These are phyloP conservation scores for Solanum acaule DNA, from an alignment of 257 asterid species.

Conservation along the genomic window DNA sequence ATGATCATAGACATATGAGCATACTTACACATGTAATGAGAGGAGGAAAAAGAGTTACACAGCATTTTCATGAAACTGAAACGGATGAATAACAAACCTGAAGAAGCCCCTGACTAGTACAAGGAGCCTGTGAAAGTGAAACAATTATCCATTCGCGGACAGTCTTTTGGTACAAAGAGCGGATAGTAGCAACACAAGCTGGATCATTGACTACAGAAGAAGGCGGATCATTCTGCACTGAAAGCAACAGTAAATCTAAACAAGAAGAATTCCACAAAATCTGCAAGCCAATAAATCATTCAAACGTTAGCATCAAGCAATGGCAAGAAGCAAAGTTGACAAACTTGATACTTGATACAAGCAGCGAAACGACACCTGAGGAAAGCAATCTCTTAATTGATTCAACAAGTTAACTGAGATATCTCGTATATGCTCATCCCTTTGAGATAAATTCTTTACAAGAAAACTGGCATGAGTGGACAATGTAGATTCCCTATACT, in stretches of 20 bases:
- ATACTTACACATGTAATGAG: not conserved
- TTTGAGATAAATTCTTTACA: conserved; percentile 82
- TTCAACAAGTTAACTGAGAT: conserved; percentile 71
- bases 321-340: conserved; percentile 11
- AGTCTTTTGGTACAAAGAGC: conserved; percentile 83
- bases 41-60: not conserved
- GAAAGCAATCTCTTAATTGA: conserved; percentile 86
- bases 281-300: conserved; percentile 34
- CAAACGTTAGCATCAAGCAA: conserved; percentile 9
- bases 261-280: conserved; percentile 89
- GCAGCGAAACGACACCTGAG: conserved; percentile 54
- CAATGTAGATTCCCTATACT: conserved; percentile 72
- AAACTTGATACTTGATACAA: conserved; percentile 1
- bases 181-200: conserved; percentile 78
- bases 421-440: conserved; percentile 88
- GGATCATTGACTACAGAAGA: conserved; percentile 90
- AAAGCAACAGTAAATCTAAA: conserved; percentile 78
- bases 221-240: conserved; percentile 88
- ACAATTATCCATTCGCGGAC: conserved; percentile 92
- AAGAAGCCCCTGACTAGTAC: conserved; percentile 99
- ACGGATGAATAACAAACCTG: conserved; percentile 47
- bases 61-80: not conserved
- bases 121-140: conserved; percentile 96
- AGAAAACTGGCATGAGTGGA: conserved; percentile 90
- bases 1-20: not conserved